Conservation (phyloP, 176 grass and related monocot genomes). For the Carex pumila region DNA sequence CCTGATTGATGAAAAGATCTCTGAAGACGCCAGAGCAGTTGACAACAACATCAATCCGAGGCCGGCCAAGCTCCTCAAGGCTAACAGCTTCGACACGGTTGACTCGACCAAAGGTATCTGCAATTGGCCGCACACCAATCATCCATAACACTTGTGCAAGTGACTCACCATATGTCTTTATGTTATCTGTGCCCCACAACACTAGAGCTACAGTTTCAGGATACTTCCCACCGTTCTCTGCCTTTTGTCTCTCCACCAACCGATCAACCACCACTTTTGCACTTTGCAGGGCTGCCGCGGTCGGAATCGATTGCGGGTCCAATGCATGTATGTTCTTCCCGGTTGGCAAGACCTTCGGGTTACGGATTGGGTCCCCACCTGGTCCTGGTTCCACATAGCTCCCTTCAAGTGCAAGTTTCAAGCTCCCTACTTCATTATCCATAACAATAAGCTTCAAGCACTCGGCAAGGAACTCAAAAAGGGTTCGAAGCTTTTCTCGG, state of each 20-base stretch:
- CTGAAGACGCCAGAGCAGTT: slow-evolving; percentile 98
- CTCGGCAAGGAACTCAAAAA: slow-evolving; percentile 73
- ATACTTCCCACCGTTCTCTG: slow-evolving; percentile 75
- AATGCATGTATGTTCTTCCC: slow-evolving; percentile 99
- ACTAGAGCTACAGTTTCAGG: slow-evolving; percentile 97
- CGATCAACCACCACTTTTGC: slow-evolving; percentile 87
- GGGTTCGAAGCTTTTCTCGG: slow-evolving; percentile 72
- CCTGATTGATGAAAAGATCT: slow-evolving; percentile 99
- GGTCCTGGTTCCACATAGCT: slow-evolving; percentile 90
- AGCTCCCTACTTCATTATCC: slow-evolving; percentile 76
- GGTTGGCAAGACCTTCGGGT: slow-evolving; percentile 94
- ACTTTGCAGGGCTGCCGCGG: slow-evolving; percentile 83
- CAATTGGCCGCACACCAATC: slow-evolving; percentile 71
- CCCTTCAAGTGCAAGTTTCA: slow-evolving; percentile 89
- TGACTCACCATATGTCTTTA: slow-evolving; percentile 98
- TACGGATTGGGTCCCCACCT: slow-evolving; percentile 88
- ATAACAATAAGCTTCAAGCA: slow-evolving; percentile 81
- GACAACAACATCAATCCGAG: slow-evolving; percentile 88
- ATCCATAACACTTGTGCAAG: slow-evolving; percentile 94
- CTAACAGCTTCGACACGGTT: slow-evolving; percentile 88
- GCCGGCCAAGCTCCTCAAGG: slow-evolving; percentile 91
- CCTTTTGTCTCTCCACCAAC: slow-evolving; percentile 83
- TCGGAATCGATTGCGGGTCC: slow-evolving; percentile 91
- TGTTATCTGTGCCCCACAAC: slow-evolving; percentile 98
- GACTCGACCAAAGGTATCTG: slow-evolving; percentile 84